Base-by-base conservation (phyloP, 2,329 filamentous ascomycete genomes). In the Neofusicoccum sp. region DNA sequence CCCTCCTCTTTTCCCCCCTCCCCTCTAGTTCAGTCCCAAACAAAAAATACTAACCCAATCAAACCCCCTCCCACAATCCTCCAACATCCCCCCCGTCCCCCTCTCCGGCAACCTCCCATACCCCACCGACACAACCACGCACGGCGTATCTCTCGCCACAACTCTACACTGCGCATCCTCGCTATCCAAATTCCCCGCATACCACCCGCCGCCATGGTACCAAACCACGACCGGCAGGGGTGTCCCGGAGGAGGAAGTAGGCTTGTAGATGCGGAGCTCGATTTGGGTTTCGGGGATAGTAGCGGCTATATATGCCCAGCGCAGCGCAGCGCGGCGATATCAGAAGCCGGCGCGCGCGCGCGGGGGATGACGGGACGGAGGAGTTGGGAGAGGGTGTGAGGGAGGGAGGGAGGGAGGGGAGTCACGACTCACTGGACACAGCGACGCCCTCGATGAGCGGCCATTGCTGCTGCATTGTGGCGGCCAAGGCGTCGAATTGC, bases 181-280 rank as follows among this genome's bases (percentile, higher is more conserved):
- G 8, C 67, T 66, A 58, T 75, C 69, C 30, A 76, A 65, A 63
- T 72, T 68, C 14, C 74, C 74, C 6, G 66, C 66, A 48, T 71
- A 65, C 58, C 65, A 76, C 2, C 75, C 74, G 30, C 74, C 75
- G 40, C 74, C 75, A 60, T 75, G 72, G 49, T 63, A 69, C 63
- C 71, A 77, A 6, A 76, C 65, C 30, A 69, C 69, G 33, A 75
- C 62, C 5, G 74, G 73, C 16, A 75, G 49, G 3, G 47, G 47
- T 8, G 12, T 12, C 30, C 16, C 64, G 31, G 5, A 41, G 1
- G 7, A n/a, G 11, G 28, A 11, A n/a, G 16, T 16, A 8, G 65
- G 65, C n/a, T 41, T 58, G 38, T 67, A 67, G 40, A 67, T 57
- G 16, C 65, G 61, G 36, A 66, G 36, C 6, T 24, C 14, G 49